Evolutionary conservation across 2,329 filamentous ascomycete genomes (phyloP).

Genomic region (Exophiala sp.): DNA sequence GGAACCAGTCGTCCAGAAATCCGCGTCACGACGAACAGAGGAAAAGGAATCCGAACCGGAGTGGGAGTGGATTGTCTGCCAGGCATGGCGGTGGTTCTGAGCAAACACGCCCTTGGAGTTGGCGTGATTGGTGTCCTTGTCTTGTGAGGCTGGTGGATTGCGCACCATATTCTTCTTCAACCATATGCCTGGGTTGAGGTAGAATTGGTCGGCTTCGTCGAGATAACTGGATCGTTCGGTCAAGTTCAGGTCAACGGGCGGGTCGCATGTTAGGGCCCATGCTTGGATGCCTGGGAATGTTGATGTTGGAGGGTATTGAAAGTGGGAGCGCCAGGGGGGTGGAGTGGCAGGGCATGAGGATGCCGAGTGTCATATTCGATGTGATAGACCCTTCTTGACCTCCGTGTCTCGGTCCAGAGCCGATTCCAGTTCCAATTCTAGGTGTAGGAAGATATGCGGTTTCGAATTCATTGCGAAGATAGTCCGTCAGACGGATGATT

Average conservation of each 20-base stretch:
- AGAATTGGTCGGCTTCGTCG: constrained; percentile 90
- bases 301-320: constrained; percentile 56
- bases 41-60: too few species aligned
- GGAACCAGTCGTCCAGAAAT: constrained; percentile 5
- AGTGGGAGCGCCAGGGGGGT: constrained; percentile 90
- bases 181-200: constrained; percentile 58
- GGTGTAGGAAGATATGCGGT: constrained; percentile 45
- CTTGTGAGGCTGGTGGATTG: constrained; percentile 21
- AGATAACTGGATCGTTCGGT: constrained; percentile 62
- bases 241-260: constrained; percentile 63
- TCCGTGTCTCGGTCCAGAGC: too few species aligned
- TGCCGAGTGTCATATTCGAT: constrained; percentile 54
- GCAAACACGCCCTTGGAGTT: constrained; percentile 27
- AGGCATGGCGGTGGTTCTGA: constrained; percentile 27
- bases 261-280: constrained; percentile 85
- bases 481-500: constrained; percentile 65
- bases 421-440: constrained; percentile 1
- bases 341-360: constrained; percentile 92
- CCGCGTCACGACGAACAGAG: constrained; percentile 7
- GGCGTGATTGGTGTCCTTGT: constrained; percentile 6
- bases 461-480: constrained; percentile 70
- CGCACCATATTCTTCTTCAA: constrained; percentile 49
- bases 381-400: constrained; percentile 18
- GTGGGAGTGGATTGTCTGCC: not conserved
- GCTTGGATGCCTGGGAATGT: constrained; percentile 53